Conservation (phyloP, 73 alveolate genomes). For the Durusdinium trenchii region DNA sequence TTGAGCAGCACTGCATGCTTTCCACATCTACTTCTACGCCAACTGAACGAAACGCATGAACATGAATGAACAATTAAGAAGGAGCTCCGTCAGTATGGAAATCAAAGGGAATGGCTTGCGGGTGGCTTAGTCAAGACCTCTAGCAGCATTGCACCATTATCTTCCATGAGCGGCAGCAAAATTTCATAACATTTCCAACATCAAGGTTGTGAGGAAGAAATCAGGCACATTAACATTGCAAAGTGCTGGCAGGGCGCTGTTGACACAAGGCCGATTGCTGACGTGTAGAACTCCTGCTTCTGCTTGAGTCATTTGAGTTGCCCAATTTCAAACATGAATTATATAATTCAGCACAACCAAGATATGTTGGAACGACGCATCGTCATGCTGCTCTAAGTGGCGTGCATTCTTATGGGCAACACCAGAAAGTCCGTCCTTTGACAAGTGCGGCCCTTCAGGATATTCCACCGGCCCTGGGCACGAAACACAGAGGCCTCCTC, state of each 20-base stretch:
- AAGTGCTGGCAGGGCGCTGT: conserved; percentile 27
- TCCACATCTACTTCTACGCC: too few relatives aligned
- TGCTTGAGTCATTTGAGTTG: too few relatives aligned
- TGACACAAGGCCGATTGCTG: conserved; percentile 77
- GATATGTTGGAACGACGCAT: neutral
- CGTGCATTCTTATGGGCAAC: neutral
- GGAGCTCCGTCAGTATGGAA: too few relatives aligned
- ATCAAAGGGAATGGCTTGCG: too few relatives aligned
- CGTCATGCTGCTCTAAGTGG: neutral
- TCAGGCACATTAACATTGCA: too few relatives aligned
- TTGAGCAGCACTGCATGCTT: too few relatives aligned
- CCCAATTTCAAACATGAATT: neutral
- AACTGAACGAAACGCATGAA: too few relatives aligned
- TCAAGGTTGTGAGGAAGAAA: too few relatives aligned
- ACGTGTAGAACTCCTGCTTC: conserved; percentile 49
- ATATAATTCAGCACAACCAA: neutral
- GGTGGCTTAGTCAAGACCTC: too few relatives aligned
- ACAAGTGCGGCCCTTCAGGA: conserved; percentile 75
- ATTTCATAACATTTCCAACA: neutral
- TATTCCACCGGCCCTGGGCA: conserved; percentile 52
- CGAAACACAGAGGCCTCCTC: neutral
- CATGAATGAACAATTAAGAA: too few relatives aligned
- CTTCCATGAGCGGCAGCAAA: neutral
- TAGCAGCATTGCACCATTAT: neutral
- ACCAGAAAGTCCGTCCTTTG: conserved; percentile 31